Conservation (phyloP, 1,284 basidiomycete genomes). For the Hortiboletus rubellus region DNA sequence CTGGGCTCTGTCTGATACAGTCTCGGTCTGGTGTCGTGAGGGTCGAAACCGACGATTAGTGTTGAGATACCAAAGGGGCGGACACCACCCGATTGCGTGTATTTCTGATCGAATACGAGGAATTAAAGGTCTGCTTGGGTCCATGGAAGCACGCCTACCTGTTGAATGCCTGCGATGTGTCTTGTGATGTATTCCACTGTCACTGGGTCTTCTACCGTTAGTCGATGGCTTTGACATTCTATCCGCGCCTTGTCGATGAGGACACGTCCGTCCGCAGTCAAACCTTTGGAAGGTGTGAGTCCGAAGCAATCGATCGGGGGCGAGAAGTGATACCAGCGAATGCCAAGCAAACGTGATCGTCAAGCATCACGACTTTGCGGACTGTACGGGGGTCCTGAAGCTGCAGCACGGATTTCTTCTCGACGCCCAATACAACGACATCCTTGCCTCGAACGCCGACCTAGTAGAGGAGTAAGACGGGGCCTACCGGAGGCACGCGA, state of each 20-base stretch:
- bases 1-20: constrained; percentile 98
- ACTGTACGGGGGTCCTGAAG: constrained; percentile 98
- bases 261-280: constrained; percentile 97
- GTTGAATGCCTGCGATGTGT: constrained; percentile 97
- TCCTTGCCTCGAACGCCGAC: constrained; percentile 95
- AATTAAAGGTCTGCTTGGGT: not conserved
- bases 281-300: constrained; percentile 52
- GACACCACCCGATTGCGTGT: constrained; percentile 99
- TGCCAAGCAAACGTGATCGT: constrained; percentile 96
- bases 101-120: constrained; percentile 57
- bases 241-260: constrained; percentile 97
- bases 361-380: constrained; percentile 97
- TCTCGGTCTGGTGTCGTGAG: constrained; percentile 83
- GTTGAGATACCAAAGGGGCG: constrained; percentile 98
- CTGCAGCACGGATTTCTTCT: constrained; percentile 98
- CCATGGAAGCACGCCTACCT: constrained; percentile 52
- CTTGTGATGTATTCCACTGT: constrained; percentile 99
- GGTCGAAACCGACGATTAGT: constrained; percentile 96
- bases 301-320: constrained; percentile 2
- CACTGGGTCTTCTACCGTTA: constrained; percentile 98
- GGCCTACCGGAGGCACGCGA: not conserved
- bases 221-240: constrained; percentile 96
- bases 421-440: constrained; percentile 95
- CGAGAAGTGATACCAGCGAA: constrained; percentile 79
- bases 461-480: constrained; percentile 42